phyloP scores from a whole-genome alignment of 2,329 filamentous ascomycete species.

The Microdochium bolleyi region DNA sequence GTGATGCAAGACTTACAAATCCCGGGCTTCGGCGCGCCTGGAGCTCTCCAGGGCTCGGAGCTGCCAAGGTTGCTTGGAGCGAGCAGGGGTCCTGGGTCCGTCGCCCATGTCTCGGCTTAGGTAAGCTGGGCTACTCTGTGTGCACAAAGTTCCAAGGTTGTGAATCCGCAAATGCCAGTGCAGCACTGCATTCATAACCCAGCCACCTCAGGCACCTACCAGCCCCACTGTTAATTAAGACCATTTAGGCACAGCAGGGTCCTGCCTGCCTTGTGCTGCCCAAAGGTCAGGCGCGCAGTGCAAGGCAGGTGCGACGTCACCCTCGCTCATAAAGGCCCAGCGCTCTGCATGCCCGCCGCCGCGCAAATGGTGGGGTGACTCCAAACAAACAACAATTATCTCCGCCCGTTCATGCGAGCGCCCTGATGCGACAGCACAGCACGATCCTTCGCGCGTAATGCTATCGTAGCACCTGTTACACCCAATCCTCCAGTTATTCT shows the following conservation, averaged over 20 bases:
- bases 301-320: neutral
- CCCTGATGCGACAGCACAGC: neutral
- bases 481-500: too few relatives aligned
- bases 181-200: neutral
- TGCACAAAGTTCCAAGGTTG: neutral
- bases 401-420: neutral
- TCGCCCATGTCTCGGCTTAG: neutral
- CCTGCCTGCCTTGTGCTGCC: neutral
- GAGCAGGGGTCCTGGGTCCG: neutral
- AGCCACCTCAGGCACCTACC: neutral
- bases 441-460: neutral
- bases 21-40: neutral
- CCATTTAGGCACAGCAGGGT: neutral
- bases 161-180: neutral
- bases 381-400: neutral
- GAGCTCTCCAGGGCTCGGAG: too few relatives aligned
- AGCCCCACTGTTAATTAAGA: neutral
- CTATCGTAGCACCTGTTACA: neutral
- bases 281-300: neutral
- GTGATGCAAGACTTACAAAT: slow-evolving; percentile 1
- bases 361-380: neutral
- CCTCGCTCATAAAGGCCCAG: neutral
- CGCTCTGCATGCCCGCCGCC: neutral
- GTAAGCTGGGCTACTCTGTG: too few relatives aligned
- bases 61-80: too few relatives aligned